Conservation (phyloP, 139 green algal genomes). For the Zygnema circumcarinatum region DNA sequence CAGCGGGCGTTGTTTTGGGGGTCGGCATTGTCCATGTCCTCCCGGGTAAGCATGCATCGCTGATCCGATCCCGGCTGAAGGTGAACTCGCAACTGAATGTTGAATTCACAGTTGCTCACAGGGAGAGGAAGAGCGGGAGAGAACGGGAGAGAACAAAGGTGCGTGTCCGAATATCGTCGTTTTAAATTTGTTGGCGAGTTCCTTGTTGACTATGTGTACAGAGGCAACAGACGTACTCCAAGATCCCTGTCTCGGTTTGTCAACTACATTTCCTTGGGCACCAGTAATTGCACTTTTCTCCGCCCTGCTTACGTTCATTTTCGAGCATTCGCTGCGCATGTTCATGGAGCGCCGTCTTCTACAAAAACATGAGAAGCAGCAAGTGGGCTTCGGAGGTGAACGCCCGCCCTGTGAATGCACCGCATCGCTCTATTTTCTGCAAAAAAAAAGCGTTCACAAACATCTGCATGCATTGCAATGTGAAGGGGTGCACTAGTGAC, state of each 20-base stretch:
- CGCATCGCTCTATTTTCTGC: neutral
- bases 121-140: too few species aligned
- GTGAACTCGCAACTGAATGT: too few species aligned
- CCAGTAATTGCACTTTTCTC: neutral
- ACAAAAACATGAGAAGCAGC: neutral
- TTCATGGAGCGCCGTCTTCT: neutral
- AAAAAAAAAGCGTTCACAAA: neutral
- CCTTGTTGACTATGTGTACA: neutral
- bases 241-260: slow-evolving; percentile 16
- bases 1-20: slow-evolving; percentile 28
- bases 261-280: slow-evolving; percentile 26
- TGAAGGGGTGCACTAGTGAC: neutral
- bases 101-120: too few species aligned
- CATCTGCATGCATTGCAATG: neutral
- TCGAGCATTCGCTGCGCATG: slow-evolving; percentile 27
- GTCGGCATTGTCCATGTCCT: slow-evolving; percentile 38
- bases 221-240: slow-evolving; percentile 4
- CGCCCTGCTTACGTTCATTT: slow-evolving; percentile 20
- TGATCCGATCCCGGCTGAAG: too few species aligned
- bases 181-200: too few species aligned
- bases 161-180: too few species aligned
- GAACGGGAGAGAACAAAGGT: too few species aligned
- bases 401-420: too few species aligned
- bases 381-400: too few species aligned
- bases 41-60: neutral